Conservation (phyloP, 768 basidiomycete genomes). For the Hortiboletus campestris region DNA sequence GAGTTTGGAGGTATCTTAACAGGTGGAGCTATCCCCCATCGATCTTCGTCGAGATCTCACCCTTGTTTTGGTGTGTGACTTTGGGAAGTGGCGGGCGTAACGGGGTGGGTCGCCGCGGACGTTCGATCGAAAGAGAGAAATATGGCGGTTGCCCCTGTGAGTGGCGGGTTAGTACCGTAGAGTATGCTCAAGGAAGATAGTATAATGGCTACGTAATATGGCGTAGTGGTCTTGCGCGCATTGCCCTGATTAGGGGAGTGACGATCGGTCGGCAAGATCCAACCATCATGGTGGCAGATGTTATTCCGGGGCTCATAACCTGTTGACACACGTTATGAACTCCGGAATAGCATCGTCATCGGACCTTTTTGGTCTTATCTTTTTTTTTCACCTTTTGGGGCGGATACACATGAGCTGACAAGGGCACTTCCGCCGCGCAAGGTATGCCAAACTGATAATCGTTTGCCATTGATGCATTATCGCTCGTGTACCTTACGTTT, state of each 20-base stretch:
- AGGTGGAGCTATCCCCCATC: background rate
- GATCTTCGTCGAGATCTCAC: background rate
- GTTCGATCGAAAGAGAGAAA: background rate
- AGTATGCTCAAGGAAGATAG: background rate
- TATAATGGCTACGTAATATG: background rate
- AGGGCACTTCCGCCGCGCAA: background rate
- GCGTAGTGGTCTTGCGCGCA: slow-evolving; percentile 11
- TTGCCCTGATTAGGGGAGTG: background rate
- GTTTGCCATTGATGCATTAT: background rate
- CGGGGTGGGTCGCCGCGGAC: slow-evolving; percentile 15
- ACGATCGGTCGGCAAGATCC: slow-evolving; percentile 7
- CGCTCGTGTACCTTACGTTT: slow-evolving; percentile 16
- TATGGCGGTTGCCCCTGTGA: background rate
- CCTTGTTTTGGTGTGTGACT: background rate
- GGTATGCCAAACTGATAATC: background rate
- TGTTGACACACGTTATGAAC: slow-evolving; percentile 9
- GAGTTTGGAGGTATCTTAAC: background rate
- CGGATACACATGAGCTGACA: background rate
- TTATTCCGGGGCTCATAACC: slow-evolving; percentile 30
- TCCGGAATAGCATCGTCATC: slow-evolving; percentile 16
- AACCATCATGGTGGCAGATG: slow-evolving; percentile 11
- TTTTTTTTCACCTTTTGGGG: background rate
- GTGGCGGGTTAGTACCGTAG: background rate
- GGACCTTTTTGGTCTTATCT: slow-evolving; percentile 4
- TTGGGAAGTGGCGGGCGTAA: background rate